Percentiles rank a stretch among this genome's conserved stretches.
These are phyloP conservation scores for Podospora bellae-mahoneyi DNA, from an alignment of 495 filamentous ascomycete genomes.

Conservation along the genomic window DNA sequence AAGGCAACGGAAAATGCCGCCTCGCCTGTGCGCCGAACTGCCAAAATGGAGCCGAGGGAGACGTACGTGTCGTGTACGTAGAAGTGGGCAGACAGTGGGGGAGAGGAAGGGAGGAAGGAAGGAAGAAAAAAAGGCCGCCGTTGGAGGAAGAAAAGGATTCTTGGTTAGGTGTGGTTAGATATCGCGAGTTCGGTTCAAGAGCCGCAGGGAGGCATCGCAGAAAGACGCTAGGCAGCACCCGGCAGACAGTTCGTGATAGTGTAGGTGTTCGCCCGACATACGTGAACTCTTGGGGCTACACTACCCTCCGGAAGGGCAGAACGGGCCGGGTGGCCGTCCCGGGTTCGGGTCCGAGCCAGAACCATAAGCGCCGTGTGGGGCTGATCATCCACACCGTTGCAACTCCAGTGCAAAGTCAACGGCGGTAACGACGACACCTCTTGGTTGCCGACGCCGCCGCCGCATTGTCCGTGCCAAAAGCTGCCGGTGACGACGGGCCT, in stretches of 20 bases:
- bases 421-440: background rate
- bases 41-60: slow-evolving; percentile 2
- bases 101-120: background rate
- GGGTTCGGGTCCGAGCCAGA: slow-evolving; percentile 22
- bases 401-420: background rate
- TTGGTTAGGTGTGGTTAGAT: background rate
- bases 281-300: slow-evolving; percentile 9
- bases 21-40: slow-evolving; percentile 16
- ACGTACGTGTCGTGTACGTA: background rate
- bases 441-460: background rate
- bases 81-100: background rate
- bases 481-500: background rate
- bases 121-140: background rate
- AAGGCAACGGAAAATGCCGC: slow-evolving; percentile 19
- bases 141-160: background rate
- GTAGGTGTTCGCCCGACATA: slow-evolving; percentile 12
- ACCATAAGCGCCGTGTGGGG: slow-evolving; percentile 10
- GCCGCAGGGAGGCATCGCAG: slow-evolving; percentile 5
- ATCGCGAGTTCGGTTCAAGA: background rate
- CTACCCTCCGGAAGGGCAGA: slow-evolving; percentile 13
- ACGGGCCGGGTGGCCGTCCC: slow-evolving; percentile 17
- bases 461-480: background rate
- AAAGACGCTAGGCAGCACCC: background rate
- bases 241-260: background rate
- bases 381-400: background rate